Conservation (phyloP, 2,329 filamentous ascomycete genomes). For the Ophiostoma ulmi region DNA sequence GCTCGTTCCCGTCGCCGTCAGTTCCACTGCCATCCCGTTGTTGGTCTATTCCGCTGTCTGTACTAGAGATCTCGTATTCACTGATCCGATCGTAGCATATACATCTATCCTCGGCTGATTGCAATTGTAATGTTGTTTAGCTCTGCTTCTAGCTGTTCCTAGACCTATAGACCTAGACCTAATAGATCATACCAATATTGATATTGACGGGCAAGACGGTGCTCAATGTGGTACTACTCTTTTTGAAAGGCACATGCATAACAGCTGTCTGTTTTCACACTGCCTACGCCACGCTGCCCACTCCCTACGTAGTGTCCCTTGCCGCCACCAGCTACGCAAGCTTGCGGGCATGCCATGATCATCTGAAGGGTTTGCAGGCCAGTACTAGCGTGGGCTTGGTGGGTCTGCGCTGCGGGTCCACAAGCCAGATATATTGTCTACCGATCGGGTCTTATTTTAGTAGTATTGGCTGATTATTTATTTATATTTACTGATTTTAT, state of each 20-base stretch:
- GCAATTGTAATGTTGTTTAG: neutral
- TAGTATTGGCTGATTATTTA: neutral
- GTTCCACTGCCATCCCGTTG: neutral
- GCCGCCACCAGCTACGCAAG: neutral
- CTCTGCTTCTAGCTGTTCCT: neutral
- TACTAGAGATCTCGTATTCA: neutral
- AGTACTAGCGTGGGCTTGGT: neutral
- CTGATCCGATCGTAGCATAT: too few relatives aligned
- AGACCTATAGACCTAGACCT: too few relatives aligned
- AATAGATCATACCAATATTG: neutral
- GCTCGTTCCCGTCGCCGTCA: neutral
- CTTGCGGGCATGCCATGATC: neutral
- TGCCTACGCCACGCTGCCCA: too few relatives aligned
- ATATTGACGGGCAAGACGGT: neutral
- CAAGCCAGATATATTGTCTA: neutral
- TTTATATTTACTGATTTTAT: neutral
- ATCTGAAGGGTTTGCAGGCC: neutral
- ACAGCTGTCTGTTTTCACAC: neutral
- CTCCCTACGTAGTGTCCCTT: neutral
- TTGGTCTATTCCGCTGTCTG: too few relatives aligned
- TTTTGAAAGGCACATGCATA: neutral
- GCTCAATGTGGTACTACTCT: neutral
- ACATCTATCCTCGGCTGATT: neutral
- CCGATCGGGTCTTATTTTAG: conserved; percentile 7
- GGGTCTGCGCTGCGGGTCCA: neutral